These are phyloP conservation scores for Yarrowia hollandica DNA, from an alignment of 805 yeast species.

Conservation along the genomic window DNA sequence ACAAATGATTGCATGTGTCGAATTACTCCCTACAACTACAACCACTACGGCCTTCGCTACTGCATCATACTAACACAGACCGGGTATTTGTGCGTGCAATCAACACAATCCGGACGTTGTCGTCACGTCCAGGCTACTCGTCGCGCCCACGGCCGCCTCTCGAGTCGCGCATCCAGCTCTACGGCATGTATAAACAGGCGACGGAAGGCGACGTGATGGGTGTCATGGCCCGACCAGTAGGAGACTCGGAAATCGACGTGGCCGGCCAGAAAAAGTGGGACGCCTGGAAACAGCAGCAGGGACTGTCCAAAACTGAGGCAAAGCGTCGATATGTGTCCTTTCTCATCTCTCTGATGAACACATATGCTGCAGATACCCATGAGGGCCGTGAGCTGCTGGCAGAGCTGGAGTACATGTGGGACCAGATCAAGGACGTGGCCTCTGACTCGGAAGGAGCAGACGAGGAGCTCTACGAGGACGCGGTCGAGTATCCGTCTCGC, in stretches of 20 bases:
- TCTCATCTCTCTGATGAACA: slow-evolving; percentile 69
- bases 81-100: slow-evolving; percentile 82
- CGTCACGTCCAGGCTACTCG: slow-evolving; percentile 61
- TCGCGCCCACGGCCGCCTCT: slow-evolving; percentile 76
- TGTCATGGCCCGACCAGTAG: slow-evolving; percentile 64
- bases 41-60: background rate
- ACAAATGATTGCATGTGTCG: too few relatives aligned
- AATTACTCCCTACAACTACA: too few relatives aligned
- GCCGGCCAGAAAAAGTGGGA: slow-evolving; percentile 75
- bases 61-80: slow-evolving; percentile 45
- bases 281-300: slow-evolving; percentile 79
- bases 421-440: slow-evolving; percentile 37
- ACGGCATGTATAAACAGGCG: slow-evolving; percentile 85
- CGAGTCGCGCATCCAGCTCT: slow-evolving; percentile 62
- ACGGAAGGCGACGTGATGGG: slow-evolving; percentile 82
- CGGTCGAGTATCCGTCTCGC: slow-evolving; percentile 23
- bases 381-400: slow-evolving; percentile 64
- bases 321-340: slow-evolving; percentile 67
- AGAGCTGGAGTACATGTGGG: slow-evolving; percentile 75
- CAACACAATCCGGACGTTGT: slow-evolving; percentile 70
- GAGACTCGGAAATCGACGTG: slow-evolving; percentile 59
- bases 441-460: slow-evolving; percentile 32
- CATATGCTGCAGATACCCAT: slow-evolving; percentile 64
- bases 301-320: slow-evolving; percentile 67
- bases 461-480: slow-evolving; percentile 32